A percentile compares a stretch with the other conserved stretches of the same genome.
Conservation (phyloP, 2,329 filamentous ascomycete species). For the Cladophialophora carrionii region DNA sequence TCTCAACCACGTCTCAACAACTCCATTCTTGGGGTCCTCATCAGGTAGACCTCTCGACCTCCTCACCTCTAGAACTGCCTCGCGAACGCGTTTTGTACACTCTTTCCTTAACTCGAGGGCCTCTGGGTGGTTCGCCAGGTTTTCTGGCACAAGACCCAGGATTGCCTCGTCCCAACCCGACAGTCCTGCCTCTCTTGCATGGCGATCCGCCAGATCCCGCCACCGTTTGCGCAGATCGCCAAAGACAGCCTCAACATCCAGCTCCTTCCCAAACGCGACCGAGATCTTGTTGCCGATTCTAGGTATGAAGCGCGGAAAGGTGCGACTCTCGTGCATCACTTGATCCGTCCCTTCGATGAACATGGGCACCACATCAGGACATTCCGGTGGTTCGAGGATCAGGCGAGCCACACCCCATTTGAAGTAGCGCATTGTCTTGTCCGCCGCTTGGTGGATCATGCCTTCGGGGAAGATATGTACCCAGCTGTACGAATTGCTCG, state of each 20-base stretch:
- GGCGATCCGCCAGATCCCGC: conserved; percentile 60
- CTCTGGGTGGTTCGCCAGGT: conserved; percentile 70
- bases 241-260: conserved; percentile 75
- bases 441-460: conserved; percentile 75
- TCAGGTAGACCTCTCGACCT: conserved; percentile 73
- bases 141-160: conserved; percentile 64
- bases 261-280: conserved; percentile 76
- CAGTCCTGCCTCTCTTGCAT: conserved; percentile 30
- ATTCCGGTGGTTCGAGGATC: conserved; percentile 84
- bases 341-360: conserved; percentile 89
- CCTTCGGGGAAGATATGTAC: conserved; percentile 96
- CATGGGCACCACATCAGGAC: conserved; percentile 87
- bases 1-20: conserved; percentile 78
- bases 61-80: conserved; percentile 79
- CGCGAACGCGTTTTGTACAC: conserved; percentile 74
- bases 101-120: conserved; percentile 76
- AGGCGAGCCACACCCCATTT: conserved; percentile 94
- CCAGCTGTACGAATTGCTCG: conserved; percentile 75
- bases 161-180: conserved; percentile 38
- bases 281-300: conserved; percentile 70
- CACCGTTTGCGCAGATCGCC: conserved; percentile 75
- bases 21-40: conserved; percentile 73
- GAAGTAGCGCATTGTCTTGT: conserved; percentile 88
- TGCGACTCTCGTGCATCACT: conserved; percentile 82
- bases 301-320: conserved; percentile 79